Evolutionary conservation across 169 alveolate species (phyloP).

Genomic region (Cryptosporidium ubiquitum): DNA sequence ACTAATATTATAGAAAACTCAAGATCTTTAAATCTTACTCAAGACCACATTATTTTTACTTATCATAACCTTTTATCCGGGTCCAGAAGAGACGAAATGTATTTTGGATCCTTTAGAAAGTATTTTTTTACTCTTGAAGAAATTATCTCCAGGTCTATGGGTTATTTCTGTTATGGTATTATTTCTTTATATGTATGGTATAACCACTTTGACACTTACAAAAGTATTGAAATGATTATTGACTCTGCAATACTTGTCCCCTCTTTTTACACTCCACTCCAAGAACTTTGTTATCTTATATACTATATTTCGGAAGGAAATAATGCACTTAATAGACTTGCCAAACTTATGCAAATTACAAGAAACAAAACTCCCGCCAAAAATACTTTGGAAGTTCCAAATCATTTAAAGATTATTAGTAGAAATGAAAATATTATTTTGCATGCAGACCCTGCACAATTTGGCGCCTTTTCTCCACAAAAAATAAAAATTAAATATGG

Average conservation of each 20-base stretch:
- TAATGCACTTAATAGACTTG: constrained; percentile 54
- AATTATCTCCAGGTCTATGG: constrained; percentile 55
- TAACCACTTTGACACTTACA: constrained; percentile 3
- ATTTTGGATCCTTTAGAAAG: constrained; percentile 54
- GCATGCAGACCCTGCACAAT: constrained; percentile 5
- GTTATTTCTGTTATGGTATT: constrained; percentile 39
- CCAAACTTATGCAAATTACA: constrained; percentile 21
- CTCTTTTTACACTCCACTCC: constrained; percentile 59
- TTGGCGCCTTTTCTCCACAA: not conserved
- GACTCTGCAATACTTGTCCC: constrained; percentile 67
- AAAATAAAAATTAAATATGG: constrained; percentile 10
- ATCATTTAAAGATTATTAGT: not conserved
- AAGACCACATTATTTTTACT: constrained; percentile 34
- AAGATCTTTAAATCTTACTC: constrained; percentile 50
- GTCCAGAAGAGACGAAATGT: constrained; percentile 60
- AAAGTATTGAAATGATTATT: constrained; percentile 64
- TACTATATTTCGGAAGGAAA: constrained; percentile 64
- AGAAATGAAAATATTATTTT: not conserved
- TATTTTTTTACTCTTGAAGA: constrained; percentile 66
- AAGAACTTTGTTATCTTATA: constrained; percentile 35
- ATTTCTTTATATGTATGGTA: constrained; percentile 58
- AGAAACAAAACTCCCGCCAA: not conserved
- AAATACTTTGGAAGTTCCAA: not conserved
- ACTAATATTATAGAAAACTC: constrained; percentile 42
- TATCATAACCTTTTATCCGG: constrained; percentile 17